These are phyloP conservation scores for Epichloe festucae DNA, from an alignment of 2,329 filamentous ascomycete species.

Conservation along the genomic window DNA sequence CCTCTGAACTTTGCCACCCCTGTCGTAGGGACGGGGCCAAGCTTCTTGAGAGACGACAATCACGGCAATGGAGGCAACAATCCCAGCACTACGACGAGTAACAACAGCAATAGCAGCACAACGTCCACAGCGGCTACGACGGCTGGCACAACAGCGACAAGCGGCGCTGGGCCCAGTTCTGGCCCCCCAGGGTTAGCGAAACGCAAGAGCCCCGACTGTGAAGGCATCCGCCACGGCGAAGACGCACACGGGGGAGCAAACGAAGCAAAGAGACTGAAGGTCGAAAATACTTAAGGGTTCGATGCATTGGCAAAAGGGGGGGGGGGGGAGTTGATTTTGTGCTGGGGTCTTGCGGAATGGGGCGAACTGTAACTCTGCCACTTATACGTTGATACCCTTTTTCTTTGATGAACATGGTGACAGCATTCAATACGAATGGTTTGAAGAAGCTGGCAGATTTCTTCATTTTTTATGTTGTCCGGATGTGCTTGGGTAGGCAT, in stretches of 20 bases:
- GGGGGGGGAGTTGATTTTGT: neutral
- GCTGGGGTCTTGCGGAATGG: neutral
- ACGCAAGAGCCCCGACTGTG: conserved; percentile 43
- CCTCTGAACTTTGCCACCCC: conserved; percentile 90
- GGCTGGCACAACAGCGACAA: conserved; percentile 7
- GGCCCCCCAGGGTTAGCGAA: conserved; percentile 23
- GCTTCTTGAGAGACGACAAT: conserved; percentile 47
- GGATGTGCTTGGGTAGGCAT: neutral
- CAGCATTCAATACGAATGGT: neutral
- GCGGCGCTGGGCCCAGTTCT: conserved; percentile 5
- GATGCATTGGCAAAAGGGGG: neutral
- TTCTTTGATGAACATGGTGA: neutral
- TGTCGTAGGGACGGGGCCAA: conserved; percentile 46
- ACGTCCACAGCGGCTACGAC: conserved; percentile 5
- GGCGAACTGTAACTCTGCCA: neutral
- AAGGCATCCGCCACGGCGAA: conserved; percentile 27
- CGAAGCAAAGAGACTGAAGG: conserved; percentile 41
- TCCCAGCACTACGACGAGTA: conserved; percentile 8
- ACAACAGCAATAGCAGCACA: conserved; percentile 11
- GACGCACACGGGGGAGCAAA: conserved; percentile 24
- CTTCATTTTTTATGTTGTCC: neutral
- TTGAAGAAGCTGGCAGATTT: neutral
- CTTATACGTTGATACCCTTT: conserved; percentile 7
- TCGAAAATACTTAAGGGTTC: conserved; percentile 24
- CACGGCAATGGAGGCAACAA: conserved; percentile 8